Evolutionary conservation across 352 stramenopile species (phyloP), one percentile per base, ranked within the genome.

Genomic region (Pythium insidiosum): DNA sequence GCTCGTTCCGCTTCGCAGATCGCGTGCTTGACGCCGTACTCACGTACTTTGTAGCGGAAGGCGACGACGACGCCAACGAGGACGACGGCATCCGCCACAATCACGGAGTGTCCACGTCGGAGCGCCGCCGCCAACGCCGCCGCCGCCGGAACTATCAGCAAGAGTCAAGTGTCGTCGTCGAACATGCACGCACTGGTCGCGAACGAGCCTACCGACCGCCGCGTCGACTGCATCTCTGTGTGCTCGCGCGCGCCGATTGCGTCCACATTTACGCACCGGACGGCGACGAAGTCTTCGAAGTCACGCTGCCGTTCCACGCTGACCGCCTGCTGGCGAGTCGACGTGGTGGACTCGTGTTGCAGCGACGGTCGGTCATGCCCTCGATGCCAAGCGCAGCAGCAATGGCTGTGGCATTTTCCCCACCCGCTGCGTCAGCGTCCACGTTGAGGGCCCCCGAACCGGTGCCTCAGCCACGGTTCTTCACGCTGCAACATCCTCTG

Each of bases 221-320:
- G n/a, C n/a, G n/a, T n/a, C 34, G 31, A 16, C 43, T 50, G 34
- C 61, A 81, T 56, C 49, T 87, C 26, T 89, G 77, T 41, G 61
- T 89, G 20, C 53, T 89, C 28, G 72, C 80, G 36, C 74, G 74
- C 5, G 63, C 63, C 6, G 77, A 89, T 58, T 83, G 61, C 38
- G 56, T 88, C 16, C 81, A 76, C 29, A 63, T 88, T 25, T 87
- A 81, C 56, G 63, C 73, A 11, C 66, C 73, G 16, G 53, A 58
- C 5, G 78, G 78, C 1, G n/a, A n/a, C n/a, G 74, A 88, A 28
- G 64, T 82, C 38, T 86, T 78, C 36, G 79, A 92, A 31, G 72
- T 82, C 16, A 50, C 79, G 21, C 51, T 92, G 22, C 76, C 79
- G 1, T 92, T 89, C 58, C 73, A 86, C 30, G 72, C 76, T 15